Percentiles rank a stretch among this genome's conserved stretches.
Conservation (phyloP, 441 rosid species). For the Croton laevigatus region DNA sequence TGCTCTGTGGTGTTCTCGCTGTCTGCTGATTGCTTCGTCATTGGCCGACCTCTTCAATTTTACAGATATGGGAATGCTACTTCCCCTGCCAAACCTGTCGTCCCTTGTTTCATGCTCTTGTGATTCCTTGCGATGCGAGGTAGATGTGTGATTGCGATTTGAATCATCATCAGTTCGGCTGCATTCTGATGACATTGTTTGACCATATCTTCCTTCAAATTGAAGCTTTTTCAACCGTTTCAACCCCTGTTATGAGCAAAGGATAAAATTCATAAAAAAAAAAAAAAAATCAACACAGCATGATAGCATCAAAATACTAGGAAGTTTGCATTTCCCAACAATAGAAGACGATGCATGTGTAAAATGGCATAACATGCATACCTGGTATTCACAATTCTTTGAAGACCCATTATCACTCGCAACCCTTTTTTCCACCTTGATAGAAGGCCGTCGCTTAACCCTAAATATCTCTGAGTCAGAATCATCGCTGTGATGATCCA, state of each 20-base stretch:
- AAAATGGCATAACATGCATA: slow-evolving; percentile 21
- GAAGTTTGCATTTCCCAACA: background rate
- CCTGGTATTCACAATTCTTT: slow-evolving; percentile 53
- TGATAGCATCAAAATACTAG: background rate
- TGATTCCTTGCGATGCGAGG: slow-evolving; percentile 31
- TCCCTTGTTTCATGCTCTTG: slow-evolving; percentile 32
- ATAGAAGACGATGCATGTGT: background rate
- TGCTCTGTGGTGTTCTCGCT: slow-evolving; percentile 36
- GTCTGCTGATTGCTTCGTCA: slow-evolving; percentile 38
- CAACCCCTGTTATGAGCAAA: slow-evolving; percentile 43
- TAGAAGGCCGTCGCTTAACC: slow-evolving; percentile 81
- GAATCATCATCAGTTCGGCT: slow-evolving; percentile 40
- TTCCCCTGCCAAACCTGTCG: slow-evolving; percentile 37
- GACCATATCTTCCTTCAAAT: slow-evolving; percentile 50
- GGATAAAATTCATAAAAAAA: background rate
- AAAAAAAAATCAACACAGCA: background rate
- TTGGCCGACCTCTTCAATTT: slow-evolving; percentile 43
- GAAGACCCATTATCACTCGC: slow-evolving; percentile 34
- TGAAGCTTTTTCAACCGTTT: slow-evolving; percentile 69
- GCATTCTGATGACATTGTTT: slow-evolving; percentile 32
- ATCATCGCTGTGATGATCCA: slow-evolving; percentile 64
- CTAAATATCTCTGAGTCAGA: slow-evolving; percentile 85
- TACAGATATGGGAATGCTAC: slow-evolving; percentile 40
- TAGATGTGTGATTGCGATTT: slow-evolving; percentile 22
- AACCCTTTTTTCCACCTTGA: slow-evolving; percentile 56